Percentiles rank a stretch among this genome's conserved stretches.
phyloP scores from a whole-genome alignment of 345 rosid species.

The Eutrema heterophyllum region DNA sequence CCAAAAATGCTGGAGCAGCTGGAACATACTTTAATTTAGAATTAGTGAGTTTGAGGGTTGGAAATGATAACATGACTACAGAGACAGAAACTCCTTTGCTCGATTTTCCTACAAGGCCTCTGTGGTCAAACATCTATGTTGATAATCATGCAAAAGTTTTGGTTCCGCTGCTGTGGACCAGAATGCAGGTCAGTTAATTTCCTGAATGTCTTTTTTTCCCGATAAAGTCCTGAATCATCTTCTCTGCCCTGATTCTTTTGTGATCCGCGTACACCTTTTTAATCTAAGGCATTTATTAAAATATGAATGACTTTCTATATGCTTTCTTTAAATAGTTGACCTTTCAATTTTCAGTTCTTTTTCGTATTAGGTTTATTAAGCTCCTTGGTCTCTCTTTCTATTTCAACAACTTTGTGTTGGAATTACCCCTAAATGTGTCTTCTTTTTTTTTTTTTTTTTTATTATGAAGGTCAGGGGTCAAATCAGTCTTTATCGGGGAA shows the following conservation, averaged over 20 bases:
- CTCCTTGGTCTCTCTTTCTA: constrained; percentile 13
- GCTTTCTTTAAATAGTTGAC: neutral
- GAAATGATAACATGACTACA: constrained; percentile 77
- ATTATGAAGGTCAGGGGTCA: constrained; percentile 89
- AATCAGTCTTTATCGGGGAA: constrained; percentile 75
- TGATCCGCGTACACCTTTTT: neutral
- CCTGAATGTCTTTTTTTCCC: neutral
- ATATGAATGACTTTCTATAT: neutral
- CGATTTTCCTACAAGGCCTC: constrained; percentile 74
- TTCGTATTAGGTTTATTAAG: constrained; percentile 1
- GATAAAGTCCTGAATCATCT: neutral
- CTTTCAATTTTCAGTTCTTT: neutral
- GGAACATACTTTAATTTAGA: constrained; percentile 91
- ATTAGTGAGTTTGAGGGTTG: constrained; percentile 76
- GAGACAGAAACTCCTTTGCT: constrained; percentile 96
- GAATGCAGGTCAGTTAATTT: constrained; percentile 74
- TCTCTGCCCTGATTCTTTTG: constrained; percentile 1
- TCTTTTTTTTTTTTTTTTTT: neutral
- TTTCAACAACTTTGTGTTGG: neutral
- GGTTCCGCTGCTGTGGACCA: constrained; percentile 93
- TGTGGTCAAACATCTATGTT: constrained; percentile 89
- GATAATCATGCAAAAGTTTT: constrained; percentile 89
- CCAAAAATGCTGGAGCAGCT: constrained; percentile 92
- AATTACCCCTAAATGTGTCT: neutral
- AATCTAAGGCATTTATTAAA: neutral